Evolutionary conservation across 2,329 filamentous ascomycete genomes (phyloP).

Genomic region (Trichoderma sp.): DNA sequence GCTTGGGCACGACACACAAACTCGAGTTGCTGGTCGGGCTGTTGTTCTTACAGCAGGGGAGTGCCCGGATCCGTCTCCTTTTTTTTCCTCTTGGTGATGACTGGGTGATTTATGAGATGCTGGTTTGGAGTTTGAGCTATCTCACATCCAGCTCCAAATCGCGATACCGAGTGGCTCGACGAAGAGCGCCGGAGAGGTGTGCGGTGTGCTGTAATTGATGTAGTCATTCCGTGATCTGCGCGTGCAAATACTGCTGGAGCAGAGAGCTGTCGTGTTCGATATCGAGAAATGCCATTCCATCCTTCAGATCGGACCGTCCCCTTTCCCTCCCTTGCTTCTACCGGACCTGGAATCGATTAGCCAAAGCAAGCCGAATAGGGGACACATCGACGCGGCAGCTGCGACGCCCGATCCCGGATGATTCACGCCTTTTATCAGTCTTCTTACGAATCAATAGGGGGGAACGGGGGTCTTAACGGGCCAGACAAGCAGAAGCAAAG

Average conservation of each 20-base stretch:
- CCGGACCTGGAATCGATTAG: not conserved
- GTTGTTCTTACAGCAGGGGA: not conserved
- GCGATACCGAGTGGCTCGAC: not conserved
- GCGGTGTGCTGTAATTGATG: not conserved
- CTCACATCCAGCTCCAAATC: not conserved
- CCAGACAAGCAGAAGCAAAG: no score
- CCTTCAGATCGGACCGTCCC: not conserved
- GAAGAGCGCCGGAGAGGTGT: not conserved
- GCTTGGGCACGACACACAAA: not conserved
- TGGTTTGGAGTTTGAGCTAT: not conserved
- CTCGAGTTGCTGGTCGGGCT: not conserved
- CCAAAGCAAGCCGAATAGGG: not conserved
- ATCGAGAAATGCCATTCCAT: not conserved
- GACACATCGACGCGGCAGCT: not conserved
- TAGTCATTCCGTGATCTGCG: not conserved
- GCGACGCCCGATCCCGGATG: not conserved
- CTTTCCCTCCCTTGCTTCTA: not conserved
- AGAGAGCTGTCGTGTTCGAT: not conserved
- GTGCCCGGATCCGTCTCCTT: not conserved
- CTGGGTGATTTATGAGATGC: slow-evolving; percentile 4
- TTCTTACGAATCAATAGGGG: not conserved
- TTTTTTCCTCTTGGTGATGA: not conserved
- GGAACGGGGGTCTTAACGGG: no score
- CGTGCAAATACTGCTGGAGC: not conserved
- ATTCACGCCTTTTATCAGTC: not conserved